Conservation (phyloP, 2,329 filamentous ascomycete species). For the Esteya vermicola region DNA sequence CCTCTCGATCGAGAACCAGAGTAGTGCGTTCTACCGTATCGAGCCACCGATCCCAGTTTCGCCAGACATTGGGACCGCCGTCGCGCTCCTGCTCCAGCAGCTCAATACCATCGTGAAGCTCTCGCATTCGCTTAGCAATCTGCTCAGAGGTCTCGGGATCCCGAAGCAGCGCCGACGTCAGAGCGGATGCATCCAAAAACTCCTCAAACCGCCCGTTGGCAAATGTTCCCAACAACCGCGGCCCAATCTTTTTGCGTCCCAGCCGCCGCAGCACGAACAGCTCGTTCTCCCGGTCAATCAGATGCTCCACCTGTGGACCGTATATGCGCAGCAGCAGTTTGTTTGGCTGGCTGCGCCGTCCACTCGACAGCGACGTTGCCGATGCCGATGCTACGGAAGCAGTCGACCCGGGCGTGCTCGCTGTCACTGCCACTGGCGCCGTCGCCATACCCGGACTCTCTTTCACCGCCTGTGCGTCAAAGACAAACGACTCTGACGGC, state of each 20-base stretch:
- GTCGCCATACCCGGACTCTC: not conserved
- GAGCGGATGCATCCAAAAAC: slow-evolving; percentile 71
- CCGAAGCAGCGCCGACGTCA: slow-evolving; percentile 64
- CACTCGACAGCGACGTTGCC: no score
- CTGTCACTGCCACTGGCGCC: not conserved
- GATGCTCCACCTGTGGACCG: slow-evolving; percentile 84
- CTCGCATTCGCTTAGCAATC: slow-evolving; percentile 94
- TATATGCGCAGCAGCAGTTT: slow-evolving; percentile 87
- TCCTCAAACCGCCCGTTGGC: slow-evolving; percentile 92
- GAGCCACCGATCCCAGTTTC: slow-evolving; percentile 91
- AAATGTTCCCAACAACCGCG: slow-evolving; percentile 81
- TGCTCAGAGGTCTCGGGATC: slow-evolving; percentile 73
- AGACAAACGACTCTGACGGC: slow-evolving; percentile 41
- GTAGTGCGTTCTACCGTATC: slow-evolving; percentile 48
- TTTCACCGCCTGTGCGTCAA: no score
- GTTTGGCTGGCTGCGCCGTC: slow-evolving; percentile 21
- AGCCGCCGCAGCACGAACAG: slow-evolving; percentile 74
- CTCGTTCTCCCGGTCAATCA: slow-evolving; percentile 89
- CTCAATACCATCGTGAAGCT: slow-evolving; percentile 87
- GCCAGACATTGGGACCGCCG: slow-evolving; percentile 70
- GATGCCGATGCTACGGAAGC: no score
- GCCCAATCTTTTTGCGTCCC: slow-evolving; percentile 84
- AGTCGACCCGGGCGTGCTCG: no score
- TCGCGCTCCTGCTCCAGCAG: slow-evolving; percentile 65
- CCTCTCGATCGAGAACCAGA: slow-evolving; percentile 41